These are phyloP conservation scores for Exutisphaerella laricina DNA, from an alignment of 2,329 filamentous ascomycete genomes.

Conservation along the genomic window DNA sequence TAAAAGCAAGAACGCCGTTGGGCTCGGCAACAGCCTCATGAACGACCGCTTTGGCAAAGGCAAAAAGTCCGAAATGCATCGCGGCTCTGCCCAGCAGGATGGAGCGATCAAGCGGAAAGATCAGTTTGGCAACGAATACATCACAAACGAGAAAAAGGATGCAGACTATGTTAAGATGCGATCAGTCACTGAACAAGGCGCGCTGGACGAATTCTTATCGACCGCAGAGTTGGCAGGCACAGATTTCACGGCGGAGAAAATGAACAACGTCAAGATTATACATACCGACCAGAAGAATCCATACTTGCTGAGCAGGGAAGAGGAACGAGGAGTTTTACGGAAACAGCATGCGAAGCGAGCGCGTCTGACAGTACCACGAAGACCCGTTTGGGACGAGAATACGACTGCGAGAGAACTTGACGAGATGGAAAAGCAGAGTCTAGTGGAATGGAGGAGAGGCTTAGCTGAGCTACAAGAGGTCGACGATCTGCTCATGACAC, in stretches of 20 bases:
- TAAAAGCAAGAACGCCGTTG: constrained; percentile 93
- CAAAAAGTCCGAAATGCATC: constrained; percentile 77
- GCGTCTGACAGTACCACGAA: constrained; percentile 78
- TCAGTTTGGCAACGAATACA: constrained; percentile 54
- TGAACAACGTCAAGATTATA: constrained; percentile 98
- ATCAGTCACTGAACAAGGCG: constrained; percentile 93
- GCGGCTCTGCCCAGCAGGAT: constrained; percentile 59
- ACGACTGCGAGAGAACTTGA: constrained; percentile 84
- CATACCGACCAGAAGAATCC: constrained; percentile 95
- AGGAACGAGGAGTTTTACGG: constrained; percentile 70
- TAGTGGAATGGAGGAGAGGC: constrained; percentile 83
- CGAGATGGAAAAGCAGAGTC: constrained; percentile 66
- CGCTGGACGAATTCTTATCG: constrained; percentile 90
- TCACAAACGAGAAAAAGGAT: constrained; percentile 85
- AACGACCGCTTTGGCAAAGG: constrained; percentile 96
- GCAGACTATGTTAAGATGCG: constrained; percentile 99
- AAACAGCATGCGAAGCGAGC: constrained; percentile 79
- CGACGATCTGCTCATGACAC: constrained; percentile 92
- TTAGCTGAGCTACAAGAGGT: constrained; percentile 90
- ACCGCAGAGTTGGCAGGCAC: constrained; percentile 97
- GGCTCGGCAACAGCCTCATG: constrained; percentile 96
- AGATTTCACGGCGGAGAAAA: constrained; percentile 97
- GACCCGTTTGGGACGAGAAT: constrained; percentile 79
- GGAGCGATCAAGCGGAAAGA: constrained; percentile 47
- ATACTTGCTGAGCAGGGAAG: constrained; percentile 76